Evolutionary conservation across 495 filamentous ascomycete genomes (phyloP), one percentile per base, ranked within the genome.

Genomic region (Aspergillus egyptiacus): DNA sequence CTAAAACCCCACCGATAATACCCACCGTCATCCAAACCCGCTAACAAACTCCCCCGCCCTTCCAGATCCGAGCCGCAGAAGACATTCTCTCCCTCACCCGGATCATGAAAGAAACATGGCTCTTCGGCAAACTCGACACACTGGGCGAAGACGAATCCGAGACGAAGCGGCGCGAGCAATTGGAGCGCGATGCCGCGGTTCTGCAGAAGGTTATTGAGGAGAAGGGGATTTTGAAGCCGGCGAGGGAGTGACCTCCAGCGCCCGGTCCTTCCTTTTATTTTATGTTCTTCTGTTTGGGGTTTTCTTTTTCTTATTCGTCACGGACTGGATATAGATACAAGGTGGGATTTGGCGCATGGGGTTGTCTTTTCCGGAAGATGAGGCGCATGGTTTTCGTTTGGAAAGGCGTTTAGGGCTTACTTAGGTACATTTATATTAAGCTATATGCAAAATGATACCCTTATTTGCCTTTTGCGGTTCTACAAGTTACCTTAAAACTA

Each of bases 51-150:
- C n/a, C 13, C n/a, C 24, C 31, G 45, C 45, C 18, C 23, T 40
- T 28, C 40, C 30, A 85, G 83, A 72, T 85, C 56, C 79, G 79
- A 35, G 74, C 80, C 10, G 78, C 78, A 8, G 85, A 88, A 63
- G 83, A 88, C 42, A 61, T 85, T 17, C 68, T 85, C 30, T 69
- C 73, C 9, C 58, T 88, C 11, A 84, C 77, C 25, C 74, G 84
- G 11, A 66, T 71, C 6, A 67, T 88, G 68, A 85, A 87, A 63
- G 85, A 88, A 56, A 72, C 78, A n/a, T 88, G 84, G 84, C 67
- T 87, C 19, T 86, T 85, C 56, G 84, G 85, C 13, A 76, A 82
- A 50, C 69, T 87, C n/a, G 68, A 85, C 18, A 84, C 82, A 0
- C 60, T 86, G 7, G 78, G 77, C 15, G 73, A 75, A 56, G 61